A percentile compares a stretch with the other conserved stretches of the same genome.
phyloP scores from a whole-genome alignment of 306 rosid genomes.

The Fragaria nilgerrensis region DNA sequence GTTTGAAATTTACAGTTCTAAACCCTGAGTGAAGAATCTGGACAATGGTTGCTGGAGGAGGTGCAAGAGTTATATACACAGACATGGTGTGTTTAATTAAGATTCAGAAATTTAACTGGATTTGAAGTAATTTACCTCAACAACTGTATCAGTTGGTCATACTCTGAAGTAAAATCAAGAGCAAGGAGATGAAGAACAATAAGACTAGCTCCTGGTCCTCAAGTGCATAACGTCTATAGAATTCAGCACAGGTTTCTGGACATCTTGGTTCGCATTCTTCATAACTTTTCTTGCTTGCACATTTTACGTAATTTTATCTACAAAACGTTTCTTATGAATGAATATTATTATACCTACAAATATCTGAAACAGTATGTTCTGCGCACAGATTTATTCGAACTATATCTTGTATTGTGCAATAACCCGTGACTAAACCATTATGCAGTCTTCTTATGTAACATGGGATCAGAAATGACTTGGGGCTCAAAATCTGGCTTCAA shows the following conservation, averaged over 20 bases:
- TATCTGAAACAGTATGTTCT: neutral
- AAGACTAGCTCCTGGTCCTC: neutral
- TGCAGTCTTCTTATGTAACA: conserved; percentile 47
- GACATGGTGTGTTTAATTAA: no score
- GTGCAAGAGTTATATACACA: no score
- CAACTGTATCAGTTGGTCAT: no score
- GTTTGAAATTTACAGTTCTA: no score
- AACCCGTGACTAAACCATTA: neutral
- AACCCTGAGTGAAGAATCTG: no score
- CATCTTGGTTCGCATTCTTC: no score
- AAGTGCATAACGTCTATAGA: neutral
- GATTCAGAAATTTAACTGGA: no score
- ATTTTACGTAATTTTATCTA: no score
- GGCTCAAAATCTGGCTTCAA: conserved; percentile 77
- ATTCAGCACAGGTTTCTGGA: no score
- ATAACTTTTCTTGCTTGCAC: no score
- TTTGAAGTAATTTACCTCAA: no score
- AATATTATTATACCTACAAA: neutral
- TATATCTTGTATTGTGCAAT: neutral
- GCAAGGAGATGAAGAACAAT: neutral
- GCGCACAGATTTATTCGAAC: neutral
- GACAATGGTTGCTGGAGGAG: no score
- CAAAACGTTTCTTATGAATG: neutral
- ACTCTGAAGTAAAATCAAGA: neutral
- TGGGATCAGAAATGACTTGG: conserved; percentile 75